phyloP scores from a whole-genome alignment of 2,329 filamentous ascomycete species.

The Cyanodermella asteris region DNA sequence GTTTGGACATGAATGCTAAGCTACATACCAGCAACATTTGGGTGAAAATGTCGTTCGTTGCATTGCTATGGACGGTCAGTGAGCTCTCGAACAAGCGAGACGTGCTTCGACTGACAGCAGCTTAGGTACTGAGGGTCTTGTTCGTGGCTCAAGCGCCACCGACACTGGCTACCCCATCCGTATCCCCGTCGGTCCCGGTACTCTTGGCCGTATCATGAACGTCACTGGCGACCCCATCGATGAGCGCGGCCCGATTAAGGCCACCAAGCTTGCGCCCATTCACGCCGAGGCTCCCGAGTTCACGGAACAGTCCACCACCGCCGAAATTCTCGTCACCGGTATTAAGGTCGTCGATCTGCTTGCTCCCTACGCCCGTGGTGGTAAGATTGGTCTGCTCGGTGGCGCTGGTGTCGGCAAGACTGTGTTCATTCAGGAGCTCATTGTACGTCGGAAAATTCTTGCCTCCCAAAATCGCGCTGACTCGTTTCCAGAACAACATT shows the following conservation, averaged over 20 bases:
- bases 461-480: too few relatives aligned
- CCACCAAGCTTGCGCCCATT: conserved; percentile 67
- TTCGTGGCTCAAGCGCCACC: conserved; percentile 63
- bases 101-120: conserved; percentile 1
- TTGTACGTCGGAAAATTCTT: conserved; percentile 33
- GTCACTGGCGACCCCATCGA: conserved; percentile 99
- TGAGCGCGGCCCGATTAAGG: conserved; percentile 95
- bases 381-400: conserved; percentile 99
- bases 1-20: conserved; percentile 1
- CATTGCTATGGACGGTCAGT: conserved; percentile 99
- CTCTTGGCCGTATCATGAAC: conserved; percentile 98
- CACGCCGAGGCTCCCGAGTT: conserved; percentile 87
- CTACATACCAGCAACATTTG: conserved; percentile 67
- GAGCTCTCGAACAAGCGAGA: neutral
- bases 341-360: conserved; percentile 99
- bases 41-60: conserved; percentile 97
- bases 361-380: conserved; percentile 98
- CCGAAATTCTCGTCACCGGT: conserved; percentile 93
- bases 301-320: conserved; percentile 84
- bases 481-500: conserved; percentile 66
- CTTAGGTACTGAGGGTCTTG: conserved; percentile 93
- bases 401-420: conserved; percentile 99
- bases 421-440: conserved; percentile 99
- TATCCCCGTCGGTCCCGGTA: conserved; percentile 82
- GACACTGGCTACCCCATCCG: conserved; percentile 92